Evolutionary conservation across 2,329 filamentous ascomycete species (phyloP).

Genomic region (Magnaporthales sp.): DNA sequence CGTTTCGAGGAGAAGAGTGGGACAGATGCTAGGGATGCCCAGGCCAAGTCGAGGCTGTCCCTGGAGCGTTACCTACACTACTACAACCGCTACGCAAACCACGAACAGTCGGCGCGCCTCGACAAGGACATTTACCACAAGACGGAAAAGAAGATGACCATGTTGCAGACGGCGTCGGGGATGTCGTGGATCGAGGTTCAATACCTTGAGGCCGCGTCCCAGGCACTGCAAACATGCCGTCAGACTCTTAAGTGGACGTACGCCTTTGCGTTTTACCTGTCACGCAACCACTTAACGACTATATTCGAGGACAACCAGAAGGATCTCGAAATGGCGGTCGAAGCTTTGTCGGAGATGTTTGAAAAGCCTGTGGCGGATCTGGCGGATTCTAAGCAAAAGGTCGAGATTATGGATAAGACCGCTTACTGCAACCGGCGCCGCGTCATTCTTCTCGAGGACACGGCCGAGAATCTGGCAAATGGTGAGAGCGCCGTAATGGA

Average conservation of each 20-base stretch:
- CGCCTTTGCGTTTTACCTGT: slow-evolving; percentile 96
- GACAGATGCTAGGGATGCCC: slow-evolving; percentile 78
- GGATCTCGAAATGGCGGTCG: slow-evolving; percentile 93
- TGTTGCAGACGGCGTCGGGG: slow-evolving; percentile 83
- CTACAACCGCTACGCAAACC: slow-evolving; percentile 98
- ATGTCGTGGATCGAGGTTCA: slow-evolving; percentile 99
- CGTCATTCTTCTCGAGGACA: slow-evolving; percentile 83
- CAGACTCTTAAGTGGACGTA: slow-evolving; percentile 99
- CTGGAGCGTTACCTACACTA: slow-evolving; percentile 97
- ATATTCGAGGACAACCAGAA: slow-evolving; percentile 99
- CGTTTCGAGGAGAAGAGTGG: slow-evolving; percentile 95
- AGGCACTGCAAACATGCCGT: slow-evolving; percentile 91
- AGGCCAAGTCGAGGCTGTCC: slow-evolving; percentile 82
- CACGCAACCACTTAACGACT: slow-evolving; percentile 86
- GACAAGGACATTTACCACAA: slow-evolving; percentile 95
- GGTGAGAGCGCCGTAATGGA: slow-evolving; percentile 46
- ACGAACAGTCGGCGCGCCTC: slow-evolving; percentile 92
- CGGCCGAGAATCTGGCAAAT: slow-evolving; percentile 82
- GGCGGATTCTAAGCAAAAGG: slow-evolving; percentile 79
- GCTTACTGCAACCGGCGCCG: slow-evolving; percentile 91
- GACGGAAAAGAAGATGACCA: slow-evolving; percentile 98
- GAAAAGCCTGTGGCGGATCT: slow-evolving; percentile 91
- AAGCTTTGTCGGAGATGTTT: slow-evolving; percentile 97
- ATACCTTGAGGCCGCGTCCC: slow-evolving; percentile 86
- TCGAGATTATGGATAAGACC: slow-evolving; percentile 98